Evolutionary conservation across 23 red algal species (phyloP), one percentile per base, ranked within the genome.

Genomic region (Agarophyton chilense): DNA sequence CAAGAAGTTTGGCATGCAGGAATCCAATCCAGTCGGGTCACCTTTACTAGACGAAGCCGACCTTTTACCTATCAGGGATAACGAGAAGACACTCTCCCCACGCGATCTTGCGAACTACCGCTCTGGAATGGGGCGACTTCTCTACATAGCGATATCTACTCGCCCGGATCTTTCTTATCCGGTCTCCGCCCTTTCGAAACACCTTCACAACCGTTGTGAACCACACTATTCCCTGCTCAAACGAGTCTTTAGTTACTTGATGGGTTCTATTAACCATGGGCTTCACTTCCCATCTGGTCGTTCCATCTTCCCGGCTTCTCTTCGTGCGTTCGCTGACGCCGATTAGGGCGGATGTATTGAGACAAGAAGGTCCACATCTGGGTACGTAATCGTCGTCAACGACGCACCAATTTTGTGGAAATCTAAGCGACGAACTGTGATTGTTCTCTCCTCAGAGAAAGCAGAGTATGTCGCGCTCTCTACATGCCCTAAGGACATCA

Each of bases 371-470:
- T 52, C 51, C 21, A 82, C 52, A 31, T 61, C 49, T 10, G 78
- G 78, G 14, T 82, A n/a, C n/a, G n/a, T n/a, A n/a, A n/a, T n/a
- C n/a, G n/a, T n/a, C n/a, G n/a, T n/a, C n/a, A n/a, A n/a, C 54
- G 54, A 63, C 28, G 28, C 52, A 32, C 12, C 78, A 5, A 41
- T 82, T 58, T n/a, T 39, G 14, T 14, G 6, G 17, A 82, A 58
- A 41, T 57, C 10, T 19, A 57, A 82, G 29, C 24, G 4, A 1
- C 54, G 41, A 61, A 58, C 78, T 39, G 52, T 82, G 21, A 54
- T 82, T 55, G 78, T 26, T 5, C 54, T 82, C 0, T 82, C 53
- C 10, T 82, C 78, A 29, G 78, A 43, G 31, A 1, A 82, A 40
- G 50, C 50, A 57, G 1, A 82, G 31, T 62, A 82, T 82, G 0